Evolutionary conservation across 2,329 filamentous ascomycete genomes (phyloP).

Genomic region (Xylariaceae sp.): DNA sequence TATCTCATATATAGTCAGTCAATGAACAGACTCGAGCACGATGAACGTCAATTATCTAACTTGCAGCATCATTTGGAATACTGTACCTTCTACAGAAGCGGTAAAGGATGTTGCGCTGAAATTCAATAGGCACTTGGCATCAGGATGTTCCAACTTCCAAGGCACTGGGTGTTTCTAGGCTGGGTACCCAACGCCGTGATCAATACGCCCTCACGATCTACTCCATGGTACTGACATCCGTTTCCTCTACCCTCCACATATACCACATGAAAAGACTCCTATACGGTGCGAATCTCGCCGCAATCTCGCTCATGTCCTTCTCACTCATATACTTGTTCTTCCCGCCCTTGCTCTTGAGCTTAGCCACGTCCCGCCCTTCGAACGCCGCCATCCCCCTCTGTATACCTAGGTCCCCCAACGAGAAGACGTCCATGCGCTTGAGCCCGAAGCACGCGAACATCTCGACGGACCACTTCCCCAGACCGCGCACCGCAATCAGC

Average conservation of each 20-base stretch:
- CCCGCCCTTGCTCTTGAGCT: constrained; percentile 71
- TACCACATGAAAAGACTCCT: constrained; percentile 97
- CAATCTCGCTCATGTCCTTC: constrained; percentile 81
- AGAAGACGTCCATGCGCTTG: constrained; percentile 92
- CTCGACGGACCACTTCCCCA: constrained; percentile 89
- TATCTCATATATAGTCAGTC: no score
- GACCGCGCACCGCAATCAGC: constrained; percentile 78
- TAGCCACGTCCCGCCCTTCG: constrained; percentile 74
- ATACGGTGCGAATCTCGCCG: constrained; percentile 79
- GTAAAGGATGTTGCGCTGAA: no score
- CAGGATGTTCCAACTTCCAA: no score
- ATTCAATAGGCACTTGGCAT: no score
- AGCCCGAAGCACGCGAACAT: constrained; percentile 98
- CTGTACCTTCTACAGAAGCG: no score
- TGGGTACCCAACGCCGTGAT: no score
- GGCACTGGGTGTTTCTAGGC: no score
- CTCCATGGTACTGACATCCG: constrained; percentile 63
- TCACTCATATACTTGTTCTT: constrained; percentile 99
- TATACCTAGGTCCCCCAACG: constrained; percentile 85
- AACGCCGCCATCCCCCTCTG: constrained; percentile 93
- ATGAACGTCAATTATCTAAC: no score
- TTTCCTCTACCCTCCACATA: constrained; percentile 86
- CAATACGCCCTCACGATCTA: constrained; percentile 13
- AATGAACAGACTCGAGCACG: no score
- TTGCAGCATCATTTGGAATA: no score